These are phyloP conservation scores for Teunomyces kruisii DNA, from an alignment of 805 yeast genomes.

Conservation along the genomic window DNA sequence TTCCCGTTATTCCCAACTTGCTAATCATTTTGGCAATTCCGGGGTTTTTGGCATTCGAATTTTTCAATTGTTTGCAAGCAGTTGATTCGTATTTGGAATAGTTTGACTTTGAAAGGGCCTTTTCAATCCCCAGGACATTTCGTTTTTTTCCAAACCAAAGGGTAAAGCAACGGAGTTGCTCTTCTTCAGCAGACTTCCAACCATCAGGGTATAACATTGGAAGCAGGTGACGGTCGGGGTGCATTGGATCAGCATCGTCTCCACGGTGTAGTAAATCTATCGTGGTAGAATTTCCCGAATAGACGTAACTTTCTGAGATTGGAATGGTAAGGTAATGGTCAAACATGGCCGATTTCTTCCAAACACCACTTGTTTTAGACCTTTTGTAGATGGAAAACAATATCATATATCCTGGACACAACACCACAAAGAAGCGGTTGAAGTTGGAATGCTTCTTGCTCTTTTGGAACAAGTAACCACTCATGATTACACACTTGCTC, in stretches of 20 bases:
- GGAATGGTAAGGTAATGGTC: constrained; percentile 59
- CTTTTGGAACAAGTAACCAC: constrained; percentile 71
- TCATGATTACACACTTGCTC: constrained; percentile 56
- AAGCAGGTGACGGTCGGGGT: constrained; percentile 56
- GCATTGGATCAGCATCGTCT: constrained; percentile 43
- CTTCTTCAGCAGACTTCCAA: constrained; percentile 79
- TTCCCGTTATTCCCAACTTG: constrained; percentile 66
- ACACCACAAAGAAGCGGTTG: constrained; percentile 55
- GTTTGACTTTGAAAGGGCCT: constrained; percentile 11
- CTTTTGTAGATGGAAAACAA: constrained; percentile 55
- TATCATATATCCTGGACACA: constrained; percentile 69
- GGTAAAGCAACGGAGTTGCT: constrained; percentile 72
- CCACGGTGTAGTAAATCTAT: constrained; percentile 53
- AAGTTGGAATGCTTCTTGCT: constrained; percentile 69
- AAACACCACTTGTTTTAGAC: constrained; percentile 43
- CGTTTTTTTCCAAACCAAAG: constrained; percentile 78
- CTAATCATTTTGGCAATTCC: constrained; percentile 46
- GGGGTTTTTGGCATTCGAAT: constrained; percentile 31
- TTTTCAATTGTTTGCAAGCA: constrained; percentile 4
- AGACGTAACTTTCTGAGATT: constrained; percentile 66
- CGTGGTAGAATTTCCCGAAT: constrained; percentile 64
- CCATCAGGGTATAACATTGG: constrained; percentile 83
- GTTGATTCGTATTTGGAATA: constrained; percentile 5
- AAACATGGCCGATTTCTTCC: constrained; percentile 49
- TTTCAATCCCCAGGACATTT: constrained; percentile 26